These are phyloP conservation scores for Dothidotthia symphoricarpi DNA, from an alignment of 2,329 filamentous ascomycete genomes.

Conservation along the genomic window DNA sequence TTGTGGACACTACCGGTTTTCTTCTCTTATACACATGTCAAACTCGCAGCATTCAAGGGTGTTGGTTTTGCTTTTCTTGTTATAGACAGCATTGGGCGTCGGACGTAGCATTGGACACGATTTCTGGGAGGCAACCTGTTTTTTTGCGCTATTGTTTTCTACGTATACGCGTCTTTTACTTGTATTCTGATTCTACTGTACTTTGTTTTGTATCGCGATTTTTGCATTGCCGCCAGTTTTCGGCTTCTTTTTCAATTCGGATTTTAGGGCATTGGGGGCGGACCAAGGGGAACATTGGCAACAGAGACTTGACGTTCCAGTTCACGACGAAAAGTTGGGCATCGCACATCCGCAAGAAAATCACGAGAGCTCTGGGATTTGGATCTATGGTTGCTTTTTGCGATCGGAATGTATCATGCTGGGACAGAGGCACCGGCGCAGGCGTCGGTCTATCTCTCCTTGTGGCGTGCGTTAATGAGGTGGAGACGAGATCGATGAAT, in stretches of 20 bases:
- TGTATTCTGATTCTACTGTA: background rate
- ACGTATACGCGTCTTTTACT: background rate
- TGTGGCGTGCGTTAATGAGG: constrained; percentile 28
- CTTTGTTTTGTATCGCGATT: constrained; percentile 3
- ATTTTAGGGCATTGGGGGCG: constrained; percentile 1
- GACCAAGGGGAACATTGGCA: too few species aligned
- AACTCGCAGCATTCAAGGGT: too few species aligned
- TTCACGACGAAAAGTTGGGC: constrained; percentile 10
- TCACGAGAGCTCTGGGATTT: constrained; percentile 7
- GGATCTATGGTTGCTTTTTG: constrained; percentile 27
- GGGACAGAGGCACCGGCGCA: constrained; percentile 24
- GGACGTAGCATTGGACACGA: too few species aligned
- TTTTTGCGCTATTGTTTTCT: background rate
- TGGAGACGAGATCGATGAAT: constrained; percentile 19
- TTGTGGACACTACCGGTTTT: too few species aligned
- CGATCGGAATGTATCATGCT: constrained; percentile 23
- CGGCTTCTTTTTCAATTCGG: constrained; percentile 16
- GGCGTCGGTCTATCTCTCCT: constrained; percentile 30
- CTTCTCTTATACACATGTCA: too few species aligned
- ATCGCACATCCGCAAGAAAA: constrained; percentile 9
- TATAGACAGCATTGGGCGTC: background rate
- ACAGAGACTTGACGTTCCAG: too few species aligned
- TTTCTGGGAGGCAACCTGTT: constrained; percentile 4
- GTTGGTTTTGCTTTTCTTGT: background rate
- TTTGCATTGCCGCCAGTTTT: constrained; percentile 18